Percentiles rank a stretch among this genome's conserved stretches.
Evolutionary conservation across 495 filamentous ascomycete genomes (phyloP).

Genomic region (Penicillium chermesinum): DNA sequence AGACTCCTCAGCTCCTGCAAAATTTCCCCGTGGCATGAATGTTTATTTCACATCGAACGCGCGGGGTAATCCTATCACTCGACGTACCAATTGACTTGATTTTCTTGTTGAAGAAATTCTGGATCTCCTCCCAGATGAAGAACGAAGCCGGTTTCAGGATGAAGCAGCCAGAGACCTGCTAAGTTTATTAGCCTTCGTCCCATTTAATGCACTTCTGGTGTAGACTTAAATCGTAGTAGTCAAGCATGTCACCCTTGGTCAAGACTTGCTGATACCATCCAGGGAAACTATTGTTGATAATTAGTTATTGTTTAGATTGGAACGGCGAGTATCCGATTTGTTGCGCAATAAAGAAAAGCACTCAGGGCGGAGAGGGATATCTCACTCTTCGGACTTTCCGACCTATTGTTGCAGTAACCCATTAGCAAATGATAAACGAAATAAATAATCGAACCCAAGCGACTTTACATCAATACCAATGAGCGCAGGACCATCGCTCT

Average conservation of each 20-base stretch:
- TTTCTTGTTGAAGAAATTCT: constrained; percentile 76
- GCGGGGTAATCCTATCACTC: no score
- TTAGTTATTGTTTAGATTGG: neutral
- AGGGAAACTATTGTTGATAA: constrained; percentile 47
- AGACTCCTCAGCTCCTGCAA: no score
- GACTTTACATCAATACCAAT: constrained; percentile 71
- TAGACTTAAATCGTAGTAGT: constrained; percentile 58
- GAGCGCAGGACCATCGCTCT: constrained; percentile 56
- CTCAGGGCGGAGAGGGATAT: constrained; percentile 47
- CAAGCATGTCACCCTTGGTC: constrained; percentile 90
- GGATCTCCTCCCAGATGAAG: constrained; percentile 89
- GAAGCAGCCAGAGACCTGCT: constrained; percentile 77
- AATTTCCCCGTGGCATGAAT: no score
- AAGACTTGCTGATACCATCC: constrained; percentile 96
- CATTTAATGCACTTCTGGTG: no score
- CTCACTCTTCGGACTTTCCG: constrained; percentile 45
- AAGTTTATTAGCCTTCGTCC: constrained; percentile 43
- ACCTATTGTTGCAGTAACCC: constrained; percentile 11
- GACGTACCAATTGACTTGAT: constrained; percentile 64
- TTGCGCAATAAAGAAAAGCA: neutral
- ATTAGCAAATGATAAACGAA: neutral
- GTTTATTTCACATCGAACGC: no score
- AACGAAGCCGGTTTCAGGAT: constrained; percentile 81
- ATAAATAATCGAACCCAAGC: neutral
- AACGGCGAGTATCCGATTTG: neutral